Base-by-base conservation (phyloP, 2,329 filamentous ascomycete genomes). In the Malbranchea cinnamomea region DNA sequence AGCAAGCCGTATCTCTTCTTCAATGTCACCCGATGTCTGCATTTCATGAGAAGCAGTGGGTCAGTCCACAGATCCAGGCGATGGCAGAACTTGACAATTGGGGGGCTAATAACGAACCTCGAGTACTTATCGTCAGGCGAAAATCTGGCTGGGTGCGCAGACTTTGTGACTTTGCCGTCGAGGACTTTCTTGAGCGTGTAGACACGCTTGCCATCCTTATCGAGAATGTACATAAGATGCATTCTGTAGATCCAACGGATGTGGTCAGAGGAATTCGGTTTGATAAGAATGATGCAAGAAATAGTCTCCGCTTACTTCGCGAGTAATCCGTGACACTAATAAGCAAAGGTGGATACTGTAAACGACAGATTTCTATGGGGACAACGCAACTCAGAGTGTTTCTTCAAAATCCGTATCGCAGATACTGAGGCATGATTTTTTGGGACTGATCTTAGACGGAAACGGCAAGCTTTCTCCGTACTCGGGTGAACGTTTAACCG, bases 101-200 rank as follows among this genome's bases (percentile, higher is more conserved):
- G 16, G 17, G 16, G 10, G 26, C 11, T 26, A 13, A 23, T 11
- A 30, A 42, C 58, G 30, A 53, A 73, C 68, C 71, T 66, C 50
- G 84, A 93, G 71, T 91, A 95, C 68, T 94, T 93, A 68, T 98
- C 89, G 62, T 98, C 89, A 40, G 89, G 89, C 26, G 83, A 93
- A 68, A 95, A 98, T 45, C 89, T 72, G 24, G 89, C 89, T 26
- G 89, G 87, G 63, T 95, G 87, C 33, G 89, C 89, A 31, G 80
- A 89, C 68, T 92, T 93, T 56, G 87, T 92, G 50, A 94, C 82
- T 53, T 84, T 73, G 51, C 79, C 78, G 46, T 74, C 67, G 37
- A 64, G 47, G 44, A 91, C 72, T 66, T 95, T 94, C 64, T 94
- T 87, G 42, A 95, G 74, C 27, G 89, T 95, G 70, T 95, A 98